Evolutionary conservation across 768 basidiomycete species (phyloP), one percentile per base, ranked within the genome.

Genomic region (Artomyces pyxidatus): DNA sequence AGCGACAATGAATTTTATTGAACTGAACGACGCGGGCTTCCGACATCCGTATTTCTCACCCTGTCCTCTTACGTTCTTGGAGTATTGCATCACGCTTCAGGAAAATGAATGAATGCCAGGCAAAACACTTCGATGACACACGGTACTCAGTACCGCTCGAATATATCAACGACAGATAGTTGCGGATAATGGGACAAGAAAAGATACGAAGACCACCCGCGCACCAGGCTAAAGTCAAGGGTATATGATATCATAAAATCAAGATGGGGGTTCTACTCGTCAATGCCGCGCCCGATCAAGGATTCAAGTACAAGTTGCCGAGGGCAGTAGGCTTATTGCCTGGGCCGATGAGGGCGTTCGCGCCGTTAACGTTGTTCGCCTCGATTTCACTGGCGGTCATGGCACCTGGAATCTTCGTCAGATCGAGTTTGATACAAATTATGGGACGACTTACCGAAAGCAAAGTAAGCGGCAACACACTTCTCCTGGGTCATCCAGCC

Each of bases 371-470:
- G 43, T 73, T 72, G 17, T 45, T 48, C 2, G 5, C 6, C 12
- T 16, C 11, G 6, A 55, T 1, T 42, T 68, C 64, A 69, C 83
- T 67, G 52, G 78, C 63, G 32, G 69, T 58, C 74, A 85, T 78
- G 29, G 71, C 65, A 57, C 80, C 83, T 56, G 29, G 16, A n/a
- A 17, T 21, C n/a, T n/a, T 26, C 26, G 40, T 22, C 9, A 28
- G 27, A 58, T 35, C 3, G 16, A 21, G n/a, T 21, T 22, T 27
- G 14, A n/a, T 37, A 19, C 9, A 17, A 22, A 12, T 4, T 19
- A 29, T 12, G n/a, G 35, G 5, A 48, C 16, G 28, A 67, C 78
- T 42, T 52, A 85, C 88, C 85, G 56, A 88, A 91, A 25, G 73
- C 74, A 56, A 71, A 76, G 58, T 77, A 74, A 2, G 61, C 63